These are phyloP conservation scores for Camellia sinensis DNA, from an alignment of 148 eudicot species.

Conservation along the genomic window DNA sequence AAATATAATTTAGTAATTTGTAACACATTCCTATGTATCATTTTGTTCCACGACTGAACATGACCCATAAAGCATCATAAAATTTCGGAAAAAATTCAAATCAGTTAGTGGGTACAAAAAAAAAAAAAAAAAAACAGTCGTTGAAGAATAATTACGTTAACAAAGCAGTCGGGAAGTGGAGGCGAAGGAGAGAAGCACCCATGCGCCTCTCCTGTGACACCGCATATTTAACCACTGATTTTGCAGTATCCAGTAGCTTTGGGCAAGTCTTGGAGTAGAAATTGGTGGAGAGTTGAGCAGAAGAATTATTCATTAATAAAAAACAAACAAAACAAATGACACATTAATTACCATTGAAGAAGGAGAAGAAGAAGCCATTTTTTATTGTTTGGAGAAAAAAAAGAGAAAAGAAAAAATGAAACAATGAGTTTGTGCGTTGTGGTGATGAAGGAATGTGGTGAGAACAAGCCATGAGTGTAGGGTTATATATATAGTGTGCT, in stretches of 20 bases:
- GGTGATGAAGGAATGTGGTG: not conserved
- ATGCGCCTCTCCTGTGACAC: slow-evolving; percentile 40
- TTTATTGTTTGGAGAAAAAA: too few relatives aligned
- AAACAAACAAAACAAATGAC: not conserved
- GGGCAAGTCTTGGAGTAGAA: slow-evolving; percentile 29
- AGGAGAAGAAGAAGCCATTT: slow-evolving; percentile 24
- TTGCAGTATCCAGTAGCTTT: not conserved
- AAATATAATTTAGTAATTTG: too few relatives aligned
- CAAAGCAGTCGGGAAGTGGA: slow-evolving; percentile 47
- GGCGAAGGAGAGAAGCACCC: slow-evolving; percentile 49
- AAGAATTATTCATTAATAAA: slow-evolving; percentile 10
- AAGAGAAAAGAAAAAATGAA: too few relatives aligned
- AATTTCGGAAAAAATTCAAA: too few relatives aligned
- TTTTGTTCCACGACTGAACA: too few relatives aligned
- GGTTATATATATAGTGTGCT: slow-evolving; percentile 10
- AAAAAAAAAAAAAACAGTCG: too few relatives aligned
- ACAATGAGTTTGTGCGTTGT: too few relatives aligned
- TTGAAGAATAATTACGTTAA: slow-evolving; percentile 25
- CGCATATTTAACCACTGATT: slow-evolving; percentile 24
- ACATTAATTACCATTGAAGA: not conserved
- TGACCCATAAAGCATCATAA: too few relatives aligned
- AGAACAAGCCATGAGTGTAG: not conserved
- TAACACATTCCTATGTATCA: too few relatives aligned
- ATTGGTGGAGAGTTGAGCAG: slow-evolving; percentile 21
- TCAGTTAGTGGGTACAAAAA: too few relatives aligned